Percentiles rank a stretch among this genome's conserved stretches.
Conservation (phyloP, 805 yeast genomes). For the Grigorovia transvaalensis region DNA sequence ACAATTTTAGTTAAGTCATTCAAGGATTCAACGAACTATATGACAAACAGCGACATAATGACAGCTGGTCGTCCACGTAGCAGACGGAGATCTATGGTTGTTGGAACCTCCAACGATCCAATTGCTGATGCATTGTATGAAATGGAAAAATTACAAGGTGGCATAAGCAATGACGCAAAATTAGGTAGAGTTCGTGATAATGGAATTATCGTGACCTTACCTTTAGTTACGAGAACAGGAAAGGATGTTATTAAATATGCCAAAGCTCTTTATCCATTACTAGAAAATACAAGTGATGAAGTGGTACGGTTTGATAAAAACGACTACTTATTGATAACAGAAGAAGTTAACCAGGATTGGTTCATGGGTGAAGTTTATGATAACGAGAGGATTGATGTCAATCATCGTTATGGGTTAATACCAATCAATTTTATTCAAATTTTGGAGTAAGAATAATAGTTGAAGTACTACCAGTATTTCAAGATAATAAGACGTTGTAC, state of each 20-base stretch:
- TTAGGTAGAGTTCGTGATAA: slow-evolving; percentile 21
- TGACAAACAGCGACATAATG: background rate
- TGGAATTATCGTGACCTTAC: slow-evolving; percentile 26
- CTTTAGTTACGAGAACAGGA: slow-evolving; percentile 19
- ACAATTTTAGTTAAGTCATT: slow-evolving; percentile 5
- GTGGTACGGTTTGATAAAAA: slow-evolving; percentile 23
- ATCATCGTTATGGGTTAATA: slow-evolving; percentile 17
- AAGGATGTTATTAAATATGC: slow-evolving; percentile 23
- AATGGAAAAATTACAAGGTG: slow-evolving; percentile 22
- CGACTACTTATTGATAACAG: slow-evolving; percentile 24
- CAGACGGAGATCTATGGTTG: slow-evolving; percentile 24
- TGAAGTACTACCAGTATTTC: background rate
- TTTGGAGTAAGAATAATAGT: slow-evolving; percentile 1
- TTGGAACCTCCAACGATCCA: slow-evolving; percentile 17
- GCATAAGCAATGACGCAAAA: slow-evolving; percentile 11
- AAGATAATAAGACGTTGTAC: background rate
- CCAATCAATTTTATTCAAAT: slow-evolving; percentile 20
- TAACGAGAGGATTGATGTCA: slow-evolving; percentile 13
- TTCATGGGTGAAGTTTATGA: slow-evolving; percentile 27
- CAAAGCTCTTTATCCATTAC: slow-evolving; percentile 23
- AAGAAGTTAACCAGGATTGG: slow-evolving; percentile 26
- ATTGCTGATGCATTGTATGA: slow-evolving; percentile 26
- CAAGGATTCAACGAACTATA: background rate
- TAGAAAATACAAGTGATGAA: slow-evolving; percentile 19
- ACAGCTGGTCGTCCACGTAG: background rate